phyloP scores from a whole-genome alignment of 495 filamentous ascomycete genomes.

The Chaetomidium leptoderma region DNA sequence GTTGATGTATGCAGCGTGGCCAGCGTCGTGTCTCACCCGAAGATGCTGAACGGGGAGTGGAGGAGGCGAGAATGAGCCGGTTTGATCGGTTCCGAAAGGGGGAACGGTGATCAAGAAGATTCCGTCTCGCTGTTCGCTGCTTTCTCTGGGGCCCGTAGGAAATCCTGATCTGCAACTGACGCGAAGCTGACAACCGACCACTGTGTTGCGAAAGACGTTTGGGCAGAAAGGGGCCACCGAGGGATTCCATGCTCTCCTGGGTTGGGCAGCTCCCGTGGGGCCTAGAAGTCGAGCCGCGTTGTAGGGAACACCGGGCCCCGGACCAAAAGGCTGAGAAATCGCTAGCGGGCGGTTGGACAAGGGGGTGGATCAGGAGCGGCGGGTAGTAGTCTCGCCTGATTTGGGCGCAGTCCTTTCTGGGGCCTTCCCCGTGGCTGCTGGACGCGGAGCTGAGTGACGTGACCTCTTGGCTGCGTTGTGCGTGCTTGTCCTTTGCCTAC shows the following conservation, averaged over 20 bases:
- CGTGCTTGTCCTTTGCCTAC: constrained; percentile 1
- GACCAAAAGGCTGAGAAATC: neutral
- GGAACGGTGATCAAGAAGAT: neutral
- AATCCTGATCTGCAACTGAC: too few relatives aligned
- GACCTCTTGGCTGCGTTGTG: constrained; percentile 6
- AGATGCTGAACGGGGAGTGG: constrained; percentile 5
- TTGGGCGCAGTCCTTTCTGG: neutral
- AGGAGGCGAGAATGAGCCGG: neutral
- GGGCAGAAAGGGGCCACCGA: neutral
- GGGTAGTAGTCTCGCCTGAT: neutral
- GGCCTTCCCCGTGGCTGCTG: neutral
- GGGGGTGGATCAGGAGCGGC: too few relatives aligned
- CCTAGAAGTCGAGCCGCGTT: neutral
- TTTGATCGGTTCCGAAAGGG: neutral
- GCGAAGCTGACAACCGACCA: neutral
- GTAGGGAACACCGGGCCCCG: neutral
- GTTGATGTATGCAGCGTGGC: constrained; percentile 10
- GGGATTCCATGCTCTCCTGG: neutral
- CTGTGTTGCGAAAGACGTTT: neutral
- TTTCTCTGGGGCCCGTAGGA: neutral
- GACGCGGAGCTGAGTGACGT: constrained; percentile 8
- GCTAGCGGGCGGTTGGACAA: neutral
- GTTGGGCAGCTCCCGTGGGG: neutral
- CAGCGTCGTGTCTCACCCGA: constrained; percentile 8
- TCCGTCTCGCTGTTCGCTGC: neutral